Conservation (phyloP, 192 early-diverging fungal genomes). For the Tieghemiomyces parasiticus region DNA sequence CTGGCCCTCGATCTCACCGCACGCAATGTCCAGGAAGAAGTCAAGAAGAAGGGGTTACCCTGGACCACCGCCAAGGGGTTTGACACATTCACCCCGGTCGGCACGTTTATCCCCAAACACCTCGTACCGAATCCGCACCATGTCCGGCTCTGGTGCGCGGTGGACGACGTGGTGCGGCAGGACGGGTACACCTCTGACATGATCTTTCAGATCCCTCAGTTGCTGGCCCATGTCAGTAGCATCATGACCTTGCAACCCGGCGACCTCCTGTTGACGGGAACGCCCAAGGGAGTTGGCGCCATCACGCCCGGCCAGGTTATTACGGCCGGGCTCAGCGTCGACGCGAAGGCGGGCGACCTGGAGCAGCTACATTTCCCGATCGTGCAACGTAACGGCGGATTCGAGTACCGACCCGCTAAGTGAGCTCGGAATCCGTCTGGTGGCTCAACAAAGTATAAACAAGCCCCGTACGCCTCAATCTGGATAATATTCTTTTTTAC, state of each 20-base stretch:
- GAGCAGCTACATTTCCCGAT: no score
- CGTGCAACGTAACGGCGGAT: no score
- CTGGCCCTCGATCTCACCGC: conserved; percentile 90
- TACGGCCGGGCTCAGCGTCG: conserved; percentile 60
- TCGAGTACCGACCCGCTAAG: no score
- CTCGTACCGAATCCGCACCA: conserved; percentile 54
- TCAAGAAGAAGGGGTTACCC: conserved; percentile 70
- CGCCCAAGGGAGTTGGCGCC: conserved; percentile 78
- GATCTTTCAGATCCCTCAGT: conserved; percentile 76
- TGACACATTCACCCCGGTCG: conserved; percentile 89
- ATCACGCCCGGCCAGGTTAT: conserved; percentile 66
- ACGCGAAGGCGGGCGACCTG: no score
- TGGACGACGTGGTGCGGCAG: conserved; percentile 62
- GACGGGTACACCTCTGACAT: conserved; percentile 79
- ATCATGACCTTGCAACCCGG: conserved; percentile 85
- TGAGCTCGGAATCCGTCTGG: no score
- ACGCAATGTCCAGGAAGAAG: conserved; percentile 70
- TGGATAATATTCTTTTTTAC: no score
- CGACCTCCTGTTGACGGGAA: conserved; percentile 84
- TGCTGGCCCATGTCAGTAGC: conserved; percentile 64
- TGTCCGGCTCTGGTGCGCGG: conserved; percentile 60
- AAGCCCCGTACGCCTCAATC: no score
- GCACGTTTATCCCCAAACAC: conserved; percentile 61
- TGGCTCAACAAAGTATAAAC: no score
- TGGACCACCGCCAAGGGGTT: conserved; percentile 91